Conservation (phyloP, 495 filamentous ascomycete species). For the Wilcoxina mikolae region DNA sequence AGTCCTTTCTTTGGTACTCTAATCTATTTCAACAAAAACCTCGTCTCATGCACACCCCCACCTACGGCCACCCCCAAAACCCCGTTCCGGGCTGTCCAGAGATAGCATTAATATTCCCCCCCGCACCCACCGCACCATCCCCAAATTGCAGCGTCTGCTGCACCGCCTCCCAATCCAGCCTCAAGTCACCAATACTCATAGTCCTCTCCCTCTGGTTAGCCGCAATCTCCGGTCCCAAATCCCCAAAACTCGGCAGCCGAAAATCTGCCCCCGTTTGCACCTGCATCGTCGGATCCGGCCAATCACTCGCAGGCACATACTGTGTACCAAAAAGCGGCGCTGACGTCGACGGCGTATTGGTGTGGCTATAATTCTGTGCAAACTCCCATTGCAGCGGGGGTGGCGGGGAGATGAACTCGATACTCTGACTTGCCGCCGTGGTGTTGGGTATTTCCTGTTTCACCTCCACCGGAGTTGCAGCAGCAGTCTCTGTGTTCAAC, state of each 20-base stretch:
- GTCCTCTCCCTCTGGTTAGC: neutral
- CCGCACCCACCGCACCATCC: too few relatives aligned
- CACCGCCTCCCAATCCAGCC: slow-evolving; percentile 23
- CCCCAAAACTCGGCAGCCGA: neutral
- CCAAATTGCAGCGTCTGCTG: slow-evolving; percentile 24
- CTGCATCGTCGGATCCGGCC: neutral
- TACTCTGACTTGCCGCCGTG: neutral
- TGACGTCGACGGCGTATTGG: neutral
- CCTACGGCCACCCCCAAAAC: too few relatives aligned
- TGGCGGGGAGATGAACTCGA: too few relatives aligned
- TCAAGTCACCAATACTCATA: neutral
- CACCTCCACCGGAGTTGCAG: neutral
- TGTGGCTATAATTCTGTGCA: neutral
- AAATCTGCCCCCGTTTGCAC: too few relatives aligned
- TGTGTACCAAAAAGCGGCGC: neutral
- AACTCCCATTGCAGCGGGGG: neutral
- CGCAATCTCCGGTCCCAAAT: neutral
- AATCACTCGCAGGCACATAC: neutral
- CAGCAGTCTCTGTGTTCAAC: neutral
- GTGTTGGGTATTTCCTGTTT: neutral
- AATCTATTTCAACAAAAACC: too few relatives aligned
- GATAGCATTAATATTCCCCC: too few relatives aligned
- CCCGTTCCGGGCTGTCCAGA: too few relatives aligned
- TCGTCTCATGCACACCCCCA: too few relatives aligned
- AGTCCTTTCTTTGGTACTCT: too few relatives aligned